These are phyloP conservation scores for Didymella arachidicola DNA, from an alignment of 2,329 filamentous ascomycete genomes.

Conservation along the genomic window DNA sequence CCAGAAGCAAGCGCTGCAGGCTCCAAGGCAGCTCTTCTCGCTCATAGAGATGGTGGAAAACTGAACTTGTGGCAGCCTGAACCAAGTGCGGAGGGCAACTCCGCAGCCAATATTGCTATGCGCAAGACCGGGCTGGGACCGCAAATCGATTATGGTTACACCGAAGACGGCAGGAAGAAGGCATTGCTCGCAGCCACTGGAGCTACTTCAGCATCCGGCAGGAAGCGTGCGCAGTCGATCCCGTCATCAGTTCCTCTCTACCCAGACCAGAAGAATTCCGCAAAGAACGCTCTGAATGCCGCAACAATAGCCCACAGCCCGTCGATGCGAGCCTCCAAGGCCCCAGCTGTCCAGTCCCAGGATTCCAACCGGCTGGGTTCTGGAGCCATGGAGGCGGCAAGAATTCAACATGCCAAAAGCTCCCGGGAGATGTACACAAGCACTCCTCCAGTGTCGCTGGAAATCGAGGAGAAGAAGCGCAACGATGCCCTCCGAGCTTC, in stretches of 20 bases:
- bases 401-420: constrained; percentile 71
- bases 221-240: constrained; percentile 71
- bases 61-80: constrained; percentile 62
- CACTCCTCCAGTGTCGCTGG: constrained; percentile 72
- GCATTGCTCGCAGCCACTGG: constrained; percentile 79
- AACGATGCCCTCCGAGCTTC: constrained; percentile 80
- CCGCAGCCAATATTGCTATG: constrained; percentile 75
- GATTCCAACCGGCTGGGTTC: constrained; percentile 54
- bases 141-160: constrained; percentile 57
- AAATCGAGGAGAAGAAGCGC: constrained; percentile 76
- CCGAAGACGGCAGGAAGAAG: constrained; percentile 64
- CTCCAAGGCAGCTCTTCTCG: constrained; percentile 77
- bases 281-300: constrained; percentile 74
- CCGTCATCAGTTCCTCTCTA: constrained; percentile 56
- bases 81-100: constrained; percentile 64
- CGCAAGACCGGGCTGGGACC: constrained; percentile 59
- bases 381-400: constrained; percentile 66
- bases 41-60: constrained; percentile 62
- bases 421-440: constrained; percentile 79
- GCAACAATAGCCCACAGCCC: constrained; percentile 71
- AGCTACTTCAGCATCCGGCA: constrained; percentile 67
- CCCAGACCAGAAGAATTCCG: constrained; percentile 67
- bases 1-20: constrained; percentile 70
- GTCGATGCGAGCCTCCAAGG: constrained; percentile 37
- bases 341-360: constrained; percentile 9